phyloP scores from a whole-genome alignment of 2,329 filamentous ascomycete species.

The Blastomyces parvus region DNA sequence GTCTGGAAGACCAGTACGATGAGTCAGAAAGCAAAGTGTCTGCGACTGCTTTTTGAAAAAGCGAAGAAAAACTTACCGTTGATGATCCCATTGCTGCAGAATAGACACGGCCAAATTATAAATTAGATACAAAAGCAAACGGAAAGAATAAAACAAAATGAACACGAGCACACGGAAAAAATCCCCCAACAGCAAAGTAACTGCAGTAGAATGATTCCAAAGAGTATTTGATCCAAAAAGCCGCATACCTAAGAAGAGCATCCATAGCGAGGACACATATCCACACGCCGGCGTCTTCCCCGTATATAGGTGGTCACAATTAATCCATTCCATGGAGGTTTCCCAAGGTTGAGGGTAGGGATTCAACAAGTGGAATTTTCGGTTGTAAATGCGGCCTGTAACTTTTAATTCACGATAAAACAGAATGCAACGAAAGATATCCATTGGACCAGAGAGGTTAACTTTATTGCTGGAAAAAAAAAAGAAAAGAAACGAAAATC shows the following conservation, averaged over 20 bases:
- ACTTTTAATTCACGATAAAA: not conserved
- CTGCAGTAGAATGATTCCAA: not conserved
- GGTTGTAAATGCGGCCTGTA: not conserved
- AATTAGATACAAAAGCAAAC: not conserved
- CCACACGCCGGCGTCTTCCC: too few relatives aligned
- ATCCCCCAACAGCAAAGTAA: not conserved
- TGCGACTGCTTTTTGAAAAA: not conserved
- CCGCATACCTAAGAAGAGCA: not conserved
- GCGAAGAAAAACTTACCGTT: not conserved
- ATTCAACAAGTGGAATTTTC: not conserved
- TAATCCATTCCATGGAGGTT: not conserved
- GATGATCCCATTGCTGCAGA: not conserved
- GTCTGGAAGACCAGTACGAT: not conserved
- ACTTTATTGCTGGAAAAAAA: too few relatives aligned
- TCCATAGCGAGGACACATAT: too few relatives aligned
- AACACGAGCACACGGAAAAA: not conserved
- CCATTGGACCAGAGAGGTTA: too few relatives aligned
- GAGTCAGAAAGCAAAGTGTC: not conserved
- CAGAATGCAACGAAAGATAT: not conserved
- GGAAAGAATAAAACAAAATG: not conserved
- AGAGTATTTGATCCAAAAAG: not conserved
- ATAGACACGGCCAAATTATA: too few relatives aligned
- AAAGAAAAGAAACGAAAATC: too few relatives aligned
- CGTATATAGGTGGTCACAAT: too few relatives aligned
- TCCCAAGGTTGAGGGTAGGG: not conserved